These are phyloP conservation scores for Eudorina sp. DNA, from an alignment of 139 green algal species.

Conservation along the genomic window DNA sequence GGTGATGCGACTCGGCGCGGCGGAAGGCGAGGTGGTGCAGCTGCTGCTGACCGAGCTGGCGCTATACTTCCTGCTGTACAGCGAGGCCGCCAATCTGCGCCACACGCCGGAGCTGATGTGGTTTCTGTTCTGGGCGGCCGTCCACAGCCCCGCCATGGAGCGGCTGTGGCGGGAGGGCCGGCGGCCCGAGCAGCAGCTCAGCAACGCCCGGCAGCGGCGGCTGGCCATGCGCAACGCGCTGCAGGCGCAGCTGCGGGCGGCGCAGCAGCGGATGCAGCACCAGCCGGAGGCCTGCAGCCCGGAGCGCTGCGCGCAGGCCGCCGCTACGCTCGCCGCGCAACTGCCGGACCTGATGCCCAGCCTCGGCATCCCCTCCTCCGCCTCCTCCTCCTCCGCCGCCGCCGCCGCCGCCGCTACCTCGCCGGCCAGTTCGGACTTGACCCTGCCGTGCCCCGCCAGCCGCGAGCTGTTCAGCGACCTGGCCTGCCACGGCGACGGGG, in stretches of 20 bases:
- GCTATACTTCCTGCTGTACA: constrained; percentile 53
- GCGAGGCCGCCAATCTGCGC: constrained; percentile 81
- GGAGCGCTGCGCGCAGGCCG: neutral
- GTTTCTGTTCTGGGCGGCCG: constrained; percentile 81
- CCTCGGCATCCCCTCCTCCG: neutral
- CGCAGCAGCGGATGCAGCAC: neutral
- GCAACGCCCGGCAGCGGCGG: neutral
- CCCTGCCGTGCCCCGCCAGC: neutral
- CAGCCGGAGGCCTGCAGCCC: constrained; percentile 11
- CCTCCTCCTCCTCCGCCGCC: neutral
- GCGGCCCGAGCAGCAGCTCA: neutral
- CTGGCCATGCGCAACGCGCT: constrained; percentile 16
- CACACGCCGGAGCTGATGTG: constrained; percentile 82
- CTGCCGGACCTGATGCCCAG: constrained; percentile 8
- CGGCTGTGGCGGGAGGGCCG: neutral
- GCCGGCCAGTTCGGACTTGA: neutral
- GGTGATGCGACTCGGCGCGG: neutral
- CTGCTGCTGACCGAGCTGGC: constrained; percentile 49
- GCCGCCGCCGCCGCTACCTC: no score
- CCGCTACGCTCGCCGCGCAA: neutral
- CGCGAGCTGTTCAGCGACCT: constrained; percentile 66
- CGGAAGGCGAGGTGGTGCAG: neutral
- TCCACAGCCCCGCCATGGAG: constrained; percentile 5
- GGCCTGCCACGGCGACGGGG: constrained; percentile 66
- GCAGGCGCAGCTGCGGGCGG: neutral